Conservation (phyloP, 1,284 basidiomycete species). For the Rhodotorula sp. region DNA sequence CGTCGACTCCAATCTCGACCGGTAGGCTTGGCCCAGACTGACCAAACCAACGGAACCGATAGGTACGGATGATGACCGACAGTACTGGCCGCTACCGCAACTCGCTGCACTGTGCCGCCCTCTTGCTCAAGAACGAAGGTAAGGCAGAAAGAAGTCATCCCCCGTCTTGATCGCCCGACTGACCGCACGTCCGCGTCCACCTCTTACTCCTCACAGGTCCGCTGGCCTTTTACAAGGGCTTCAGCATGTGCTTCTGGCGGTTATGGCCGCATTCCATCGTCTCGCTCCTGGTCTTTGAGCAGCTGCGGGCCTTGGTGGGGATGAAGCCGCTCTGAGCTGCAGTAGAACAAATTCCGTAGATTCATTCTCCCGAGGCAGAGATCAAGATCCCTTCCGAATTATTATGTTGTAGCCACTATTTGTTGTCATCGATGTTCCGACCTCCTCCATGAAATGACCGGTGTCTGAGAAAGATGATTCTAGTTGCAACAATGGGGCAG, state of each 20-base stretch:
- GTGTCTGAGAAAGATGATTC: too few species aligned
- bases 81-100: slow-evolving; percentile 35
- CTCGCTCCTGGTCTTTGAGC: slow-evolving; percentile 42
- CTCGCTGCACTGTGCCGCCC: slow-evolving; percentile 38
- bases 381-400: too few species aligned
- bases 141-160: background rate
- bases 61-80: slow-evolving; percentile 45
- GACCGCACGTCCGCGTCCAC: too few species aligned
- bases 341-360: background rate
- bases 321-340: slow-evolving; percentile 32
- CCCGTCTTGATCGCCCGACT: too few species aligned
- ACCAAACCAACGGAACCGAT: background rate
- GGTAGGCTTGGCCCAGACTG: too few species aligned
- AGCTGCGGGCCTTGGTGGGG: slow-evolving; percentile 35
- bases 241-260: slow-evolving; percentile 42
- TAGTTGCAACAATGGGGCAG: background rate
- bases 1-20: background rate
- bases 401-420: too few species aligned
- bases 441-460: too few species aligned
- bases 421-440: too few species aligned
- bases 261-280: slow-evolving; percentile 43
- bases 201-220: slow-evolving; percentile 29
- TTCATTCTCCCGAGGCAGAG: background rate
- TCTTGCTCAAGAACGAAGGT: slow-evolving; percentile 42
- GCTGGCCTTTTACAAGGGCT: slow-evolving; percentile 41